Percentiles rank a stretch among this genome's conserved stretches.
Evolutionary conservation across 306 rosid species (phyloP).

Genomic region (Luffa acutangula): DNA sequence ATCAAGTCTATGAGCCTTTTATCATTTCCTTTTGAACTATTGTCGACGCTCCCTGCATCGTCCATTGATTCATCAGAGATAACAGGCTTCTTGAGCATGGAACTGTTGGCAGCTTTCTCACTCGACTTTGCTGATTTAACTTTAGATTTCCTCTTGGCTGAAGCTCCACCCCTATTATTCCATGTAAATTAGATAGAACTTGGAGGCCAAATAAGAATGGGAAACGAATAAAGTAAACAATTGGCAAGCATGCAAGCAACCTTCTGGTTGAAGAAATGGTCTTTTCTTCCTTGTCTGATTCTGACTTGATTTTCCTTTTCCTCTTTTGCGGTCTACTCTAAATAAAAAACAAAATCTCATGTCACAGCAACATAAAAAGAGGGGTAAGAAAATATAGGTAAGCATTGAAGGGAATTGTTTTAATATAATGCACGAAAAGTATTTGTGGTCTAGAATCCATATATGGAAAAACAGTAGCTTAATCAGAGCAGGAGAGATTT

Average conservation of each 20-base stretch:
- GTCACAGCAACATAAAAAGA: conserved; percentile 4
- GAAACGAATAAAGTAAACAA: not conserved
- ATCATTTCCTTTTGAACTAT: not conserved
- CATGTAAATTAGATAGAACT: not conserved
- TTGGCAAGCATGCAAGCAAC: conserved; percentile 9
- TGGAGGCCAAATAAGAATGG: not conserved
- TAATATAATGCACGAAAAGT: not conserved
- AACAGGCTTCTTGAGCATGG: not conserved
- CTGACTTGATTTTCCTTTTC: conserved; percentile 13
- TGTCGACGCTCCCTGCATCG: not conserved
- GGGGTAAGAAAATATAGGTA: not conserved
- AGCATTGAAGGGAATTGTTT: not conserved
- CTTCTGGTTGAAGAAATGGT: conserved; percentile 16
- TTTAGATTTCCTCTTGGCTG: conserved; percentile 1
- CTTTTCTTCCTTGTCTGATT: conserved; percentile 16
- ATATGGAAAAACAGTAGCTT: not conserved
- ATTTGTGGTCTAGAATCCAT: not conserved
- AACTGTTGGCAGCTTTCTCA: not conserved
- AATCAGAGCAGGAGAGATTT: not conserved
- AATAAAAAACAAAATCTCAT: conserved; percentile 11
- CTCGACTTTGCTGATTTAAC: not conserved
- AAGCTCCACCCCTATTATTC: not conserved
- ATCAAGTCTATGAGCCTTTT: conserved; percentile 2
- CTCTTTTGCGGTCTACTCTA: conserved; percentile 30
- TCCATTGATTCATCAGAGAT: not conserved